A percentile compares a stretch with the other conserved stretches of the same genome.
These are phyloP conservation scores for Boletus semigastroideus DNA, from an alignment of 1,284 basidiomycete species.

Conservation along the genomic window DNA sequence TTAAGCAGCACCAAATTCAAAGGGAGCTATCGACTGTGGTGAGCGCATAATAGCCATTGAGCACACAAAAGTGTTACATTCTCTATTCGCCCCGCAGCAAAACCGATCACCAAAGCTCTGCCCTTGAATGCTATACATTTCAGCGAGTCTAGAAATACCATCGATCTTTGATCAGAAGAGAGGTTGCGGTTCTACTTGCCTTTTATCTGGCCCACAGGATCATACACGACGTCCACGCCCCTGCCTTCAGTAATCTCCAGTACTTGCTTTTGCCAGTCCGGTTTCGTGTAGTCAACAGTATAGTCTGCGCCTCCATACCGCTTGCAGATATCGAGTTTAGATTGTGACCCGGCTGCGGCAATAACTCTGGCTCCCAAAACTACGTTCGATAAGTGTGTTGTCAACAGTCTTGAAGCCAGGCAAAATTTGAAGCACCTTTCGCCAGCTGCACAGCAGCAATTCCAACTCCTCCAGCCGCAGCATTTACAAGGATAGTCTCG, in stretches of 20 bases:
- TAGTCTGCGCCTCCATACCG: conserved; percentile 72
- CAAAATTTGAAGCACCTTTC: conserved; percentile 62
- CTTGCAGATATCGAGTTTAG: conserved; percentile 69
- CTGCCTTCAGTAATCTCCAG: conserved; percentile 73
- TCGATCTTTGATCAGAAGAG: not conserved
- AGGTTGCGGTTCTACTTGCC: conserved; percentile 40
- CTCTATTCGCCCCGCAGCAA: conserved; percentile 87
- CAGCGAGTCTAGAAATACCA: conserved; percentile 51
- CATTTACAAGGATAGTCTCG: conserved; percentile 88
- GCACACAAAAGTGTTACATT: conserved; percentile 51
- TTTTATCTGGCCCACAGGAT: conserved; percentile 82
- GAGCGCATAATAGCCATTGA: not conserved
- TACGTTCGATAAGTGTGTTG: conserved; percentile 32
- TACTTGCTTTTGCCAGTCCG: conserved; percentile 76
- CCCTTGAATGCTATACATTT: conserved; percentile 97
- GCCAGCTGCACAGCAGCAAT: conserved; percentile 89
- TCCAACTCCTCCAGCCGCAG: conserved; percentile 92
- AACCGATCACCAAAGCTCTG: conserved; percentile 88
- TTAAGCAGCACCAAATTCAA: conserved; percentile 88
- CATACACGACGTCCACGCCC: conserved; percentile 88
- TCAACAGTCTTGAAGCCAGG: not conserved
- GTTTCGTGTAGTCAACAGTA: conserved; percentile 62
- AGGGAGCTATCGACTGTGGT: conserved; percentile 55
- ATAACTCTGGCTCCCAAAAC: conserved; percentile 78
- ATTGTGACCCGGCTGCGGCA: conserved; percentile 70